Evolutionary conservation across 1,139 yeast species (phyloP).

Genomic region (Pichia cactophila): DNA sequence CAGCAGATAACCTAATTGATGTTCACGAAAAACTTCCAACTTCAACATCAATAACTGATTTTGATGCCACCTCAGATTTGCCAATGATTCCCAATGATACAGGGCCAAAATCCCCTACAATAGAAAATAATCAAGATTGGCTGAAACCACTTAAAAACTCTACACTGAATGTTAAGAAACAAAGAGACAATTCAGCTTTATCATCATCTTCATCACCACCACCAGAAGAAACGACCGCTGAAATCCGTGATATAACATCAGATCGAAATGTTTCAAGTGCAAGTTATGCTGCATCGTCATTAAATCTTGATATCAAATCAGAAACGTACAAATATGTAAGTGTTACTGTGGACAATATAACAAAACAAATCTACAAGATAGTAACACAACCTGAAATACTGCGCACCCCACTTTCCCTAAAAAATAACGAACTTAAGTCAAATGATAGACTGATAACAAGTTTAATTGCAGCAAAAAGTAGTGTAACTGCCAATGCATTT

Average conservation of each 20-base stretch:
- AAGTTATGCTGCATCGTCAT: slow-evolving; percentile 6
- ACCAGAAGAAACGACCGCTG: background rate
- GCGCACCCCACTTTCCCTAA: slow-evolving; percentile 17
- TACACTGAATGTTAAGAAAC: slow-evolving; percentile 2
- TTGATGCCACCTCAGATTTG: background rate
- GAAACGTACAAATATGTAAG: slow-evolving; percentile 23
- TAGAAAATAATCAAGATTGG: slow-evolving; percentile 20
- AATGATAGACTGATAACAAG: slow-evolving; percentile 6
- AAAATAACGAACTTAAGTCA: background rate
- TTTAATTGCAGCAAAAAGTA: slow-evolving; percentile 18
- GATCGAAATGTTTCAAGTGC: background rate
- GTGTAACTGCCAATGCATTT: slow-evolving; percentile 15
- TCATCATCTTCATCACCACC: background rate
- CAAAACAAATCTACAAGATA: slow-evolving; percentile 13
- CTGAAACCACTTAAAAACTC: slow-evolving; percentile 25
- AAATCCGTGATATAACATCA: background rate
- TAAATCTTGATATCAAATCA: slow-evolving; percentile 9
- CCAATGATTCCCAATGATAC: background rate
- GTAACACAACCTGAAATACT: slow-evolving; percentile 18
- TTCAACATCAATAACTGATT: slow-evolving; percentile 7
- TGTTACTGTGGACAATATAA: slow-evolving; percentile 18
- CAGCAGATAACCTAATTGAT: background rate
- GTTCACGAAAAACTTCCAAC: background rate
- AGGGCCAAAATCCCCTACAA: background rate
- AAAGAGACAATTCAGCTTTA: background rate